Evolutionary conservation across 176 grass and related monocot genomes (phyloP).

Genomic region (Juncus inflexus): DNA sequence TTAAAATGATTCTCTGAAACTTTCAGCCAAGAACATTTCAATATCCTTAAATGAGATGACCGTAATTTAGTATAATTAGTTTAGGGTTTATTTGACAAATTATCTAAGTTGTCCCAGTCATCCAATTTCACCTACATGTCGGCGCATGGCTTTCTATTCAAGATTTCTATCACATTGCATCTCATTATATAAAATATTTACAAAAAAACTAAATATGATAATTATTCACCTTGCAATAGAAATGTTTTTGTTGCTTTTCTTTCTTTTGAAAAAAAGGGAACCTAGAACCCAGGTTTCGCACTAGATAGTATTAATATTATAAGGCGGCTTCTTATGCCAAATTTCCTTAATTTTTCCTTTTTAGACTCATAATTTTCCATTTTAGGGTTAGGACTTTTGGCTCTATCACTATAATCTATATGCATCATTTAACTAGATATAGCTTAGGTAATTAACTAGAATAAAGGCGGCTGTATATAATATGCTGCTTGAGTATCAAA

Average conservation of each 20-base stretch:
- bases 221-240: too few species aligned
- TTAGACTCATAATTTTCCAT: too few species aligned
- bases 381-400: too few species aligned
- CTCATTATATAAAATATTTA: too few species aligned
- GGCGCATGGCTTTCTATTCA: slow-evolving; percentile 6
- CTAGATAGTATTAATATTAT: too few species aligned
- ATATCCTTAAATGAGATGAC: neutral
- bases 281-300: too few species aligned
- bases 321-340: too few species aligned
- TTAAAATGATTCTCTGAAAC: slow-evolving; percentile 10
- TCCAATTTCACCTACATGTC: neutral
- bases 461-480: neutral
- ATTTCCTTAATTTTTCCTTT: too few species aligned
- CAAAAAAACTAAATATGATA: neutral
- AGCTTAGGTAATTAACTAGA: neutral
- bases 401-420: neutral
- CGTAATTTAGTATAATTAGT: neutral
- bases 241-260: too few species aligned
- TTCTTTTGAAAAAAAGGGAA: too few species aligned
- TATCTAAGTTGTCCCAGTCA: slow-evolving; percentile 16
- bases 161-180: neutral
- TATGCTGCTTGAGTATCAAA: slow-evolving; percentile 13
- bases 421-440: neutral
- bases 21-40: slow-evolving; percentile 19
- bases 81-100: neutral